Percentiles rank a stretch among this genome's conserved stretches.
These are phyloP conservation scores for Phalaenopsis hybrid DNA, from an alignment of 116 monocot genomes.

Conservation along the genomic window DNA sequence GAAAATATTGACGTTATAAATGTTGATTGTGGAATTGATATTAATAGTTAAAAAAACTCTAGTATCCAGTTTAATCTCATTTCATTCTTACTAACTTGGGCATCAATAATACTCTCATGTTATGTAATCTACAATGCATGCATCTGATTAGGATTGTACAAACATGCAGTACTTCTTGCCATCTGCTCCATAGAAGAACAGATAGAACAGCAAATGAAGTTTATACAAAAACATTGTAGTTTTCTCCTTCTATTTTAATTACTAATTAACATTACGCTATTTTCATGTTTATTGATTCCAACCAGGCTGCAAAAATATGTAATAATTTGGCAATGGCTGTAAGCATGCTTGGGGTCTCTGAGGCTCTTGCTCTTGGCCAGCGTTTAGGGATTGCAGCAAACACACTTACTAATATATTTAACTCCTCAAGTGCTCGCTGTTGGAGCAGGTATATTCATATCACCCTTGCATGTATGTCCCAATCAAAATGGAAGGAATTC, in stretches of 20 bases:
- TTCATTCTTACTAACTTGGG: not conserved
- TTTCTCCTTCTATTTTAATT: not conserved
- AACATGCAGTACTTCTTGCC: not conserved
- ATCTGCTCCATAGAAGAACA: not conserved
- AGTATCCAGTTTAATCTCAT: not conserved
- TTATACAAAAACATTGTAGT: not conserved
- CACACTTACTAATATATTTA: constrained; percentile 64
- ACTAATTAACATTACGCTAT: not conserved
- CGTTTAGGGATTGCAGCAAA: constrained; percentile 58
- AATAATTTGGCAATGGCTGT: constrained; percentile 95
- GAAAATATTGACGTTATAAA: too few species aligned
- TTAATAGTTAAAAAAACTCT: too few species aligned
- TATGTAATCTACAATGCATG: not conserved
- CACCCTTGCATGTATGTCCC: not conserved
- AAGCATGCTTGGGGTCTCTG: constrained; percentile 93
- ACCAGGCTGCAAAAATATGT: constrained; percentile 92
- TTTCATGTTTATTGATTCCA: constrained; percentile 15
- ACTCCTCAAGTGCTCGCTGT: constrained; percentile 91
- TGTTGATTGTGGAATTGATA: too few species aligned
- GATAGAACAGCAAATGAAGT: not conserved
- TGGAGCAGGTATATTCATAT: constrained; percentile 65
- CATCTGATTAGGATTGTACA: not conserved
- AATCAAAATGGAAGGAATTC: not conserved
- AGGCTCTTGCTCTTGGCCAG: constrained; percentile 93
- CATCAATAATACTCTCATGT: not conserved